Base-by-base conservation (phyloP, 768 basidiomycete species). In the Leccinum longicurvipes region DNA sequence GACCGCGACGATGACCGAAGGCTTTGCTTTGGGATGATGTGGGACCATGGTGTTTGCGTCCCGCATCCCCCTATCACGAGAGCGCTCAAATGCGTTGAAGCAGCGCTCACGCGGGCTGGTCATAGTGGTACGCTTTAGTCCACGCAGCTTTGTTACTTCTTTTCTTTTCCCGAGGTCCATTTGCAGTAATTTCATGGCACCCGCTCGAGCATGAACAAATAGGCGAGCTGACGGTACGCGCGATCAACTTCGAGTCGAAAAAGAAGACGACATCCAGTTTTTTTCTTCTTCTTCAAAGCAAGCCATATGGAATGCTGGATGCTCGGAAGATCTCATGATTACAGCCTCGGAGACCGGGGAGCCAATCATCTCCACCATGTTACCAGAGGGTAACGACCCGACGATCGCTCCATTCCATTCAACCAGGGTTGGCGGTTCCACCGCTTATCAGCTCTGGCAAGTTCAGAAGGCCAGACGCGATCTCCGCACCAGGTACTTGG, bases 401-500 rank as follows among this genome's bases (percentile, higher is more conserved):
- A 63, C 53, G 3, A 46, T 57, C 32, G 50, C 58, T 54, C 15
- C 62, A 17, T 75, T 72, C 56, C 64, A 67, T n/a, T 67, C 73
- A 34, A 34, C n/a, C 1, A 54, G 59, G 25, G 55, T 57, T 4
- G 50, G 65, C 10, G 65, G 68, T 9, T 58, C 76, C 10, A 77
- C 80, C 1, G 82, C 86, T 0, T 86, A 81, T 61, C 74, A 84
- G 46, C 75, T 87, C n/a, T 91, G 88, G 88, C 82, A 87, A 62
- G 47, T 82, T 8, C 86, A 88, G 24, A 82, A 79, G 61, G 63
- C 67, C 19, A 62, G 15, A 62, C 70, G 68, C 4, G 74, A 76
- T 11, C 58, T 86, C 28, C 78, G 86, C 24, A 74, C 82, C 60
- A 75, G 77, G 48, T 83, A 89, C 63, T 68, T 87, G 46, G 78